Percentiles rank a stretch among this genome's conserved stretches.
These are phyloP conservation scores for Ophioceras dolichostomum DNA, from an alignment of 2,329 filamentous ascomycete species.

Conservation along the genomic window DNA sequence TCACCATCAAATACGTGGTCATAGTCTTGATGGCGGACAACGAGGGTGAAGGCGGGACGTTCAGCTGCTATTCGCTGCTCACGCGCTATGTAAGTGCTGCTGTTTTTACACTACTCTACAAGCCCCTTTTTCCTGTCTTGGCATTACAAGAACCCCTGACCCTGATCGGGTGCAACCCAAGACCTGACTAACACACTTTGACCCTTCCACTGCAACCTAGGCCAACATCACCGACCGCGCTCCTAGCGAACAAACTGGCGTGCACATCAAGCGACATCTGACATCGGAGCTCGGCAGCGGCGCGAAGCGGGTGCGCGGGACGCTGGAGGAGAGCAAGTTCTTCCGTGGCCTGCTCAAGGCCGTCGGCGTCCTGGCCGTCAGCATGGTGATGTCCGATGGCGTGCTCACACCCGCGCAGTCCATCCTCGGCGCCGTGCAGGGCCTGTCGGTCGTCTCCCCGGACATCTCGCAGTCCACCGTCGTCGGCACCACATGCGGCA, in stretches of 20 bases:
- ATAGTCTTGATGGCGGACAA: slow-evolving; percentile 54
- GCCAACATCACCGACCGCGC: slow-evolving; percentile 50
- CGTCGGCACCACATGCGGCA: slow-evolving; percentile 51
- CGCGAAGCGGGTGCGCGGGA: slow-evolving; percentile 37
- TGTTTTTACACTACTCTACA: too few species aligned
- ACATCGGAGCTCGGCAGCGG: slow-evolving; percentile 40
- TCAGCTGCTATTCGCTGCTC: slow-evolving; percentile 52
- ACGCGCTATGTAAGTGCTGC: slow-evolving; percentile 32
- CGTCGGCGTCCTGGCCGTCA: slow-evolving; percentile 51
- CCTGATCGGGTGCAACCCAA: too few species aligned
- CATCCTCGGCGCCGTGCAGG: slow-evolving; percentile 55
- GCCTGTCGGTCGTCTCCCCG: slow-evolving; percentile 41
- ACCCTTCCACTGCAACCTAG: too few species aligned
- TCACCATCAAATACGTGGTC: slow-evolving; percentile 54
- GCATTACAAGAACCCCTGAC: too few species aligned
- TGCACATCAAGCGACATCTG: slow-evolving; percentile 44
- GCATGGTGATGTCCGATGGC: slow-evolving; percentile 49
- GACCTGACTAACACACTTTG: too few species aligned
- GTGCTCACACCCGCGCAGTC: slow-evolving; percentile 57
- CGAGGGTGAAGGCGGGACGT: slow-evolving; percentile 57
- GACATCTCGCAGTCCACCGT: slow-evolving; percentile 42
- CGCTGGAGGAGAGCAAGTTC: slow-evolving; percentile 42
- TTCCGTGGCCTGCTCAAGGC: slow-evolving; percentile 42
- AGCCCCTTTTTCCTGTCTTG: too few species aligned
- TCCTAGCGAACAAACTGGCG: slow-evolving; percentile 38